These are phyloP conservation scores for Isatis tinctoria DNA, from an alignment of 345 rosid species.

Conservation along the genomic window DNA sequence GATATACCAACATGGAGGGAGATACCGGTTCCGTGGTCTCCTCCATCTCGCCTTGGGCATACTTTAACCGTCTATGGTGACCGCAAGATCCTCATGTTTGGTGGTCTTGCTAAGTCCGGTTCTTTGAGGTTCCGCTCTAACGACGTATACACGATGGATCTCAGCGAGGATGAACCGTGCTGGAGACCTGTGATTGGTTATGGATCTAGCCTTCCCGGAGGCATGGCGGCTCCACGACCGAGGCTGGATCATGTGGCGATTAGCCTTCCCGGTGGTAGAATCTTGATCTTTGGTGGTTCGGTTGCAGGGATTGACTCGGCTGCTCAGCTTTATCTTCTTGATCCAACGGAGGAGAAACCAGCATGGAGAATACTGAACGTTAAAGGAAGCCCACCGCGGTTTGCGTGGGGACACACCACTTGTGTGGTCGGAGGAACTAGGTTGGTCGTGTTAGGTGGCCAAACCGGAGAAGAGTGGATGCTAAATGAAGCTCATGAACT, in stretches of 20 bases:
- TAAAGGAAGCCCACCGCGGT: constrained; percentile 74
- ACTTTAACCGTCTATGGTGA: constrained; percentile 86
- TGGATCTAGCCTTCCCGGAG: constrained; percentile 68
- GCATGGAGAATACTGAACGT: constrained; percentile 85
- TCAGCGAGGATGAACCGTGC: constrained; percentile 81
- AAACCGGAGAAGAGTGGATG: constrained; percentile 98
- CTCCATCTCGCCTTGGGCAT: constrained; percentile 90
- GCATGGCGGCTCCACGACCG: constrained; percentile 74
- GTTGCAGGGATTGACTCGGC: constrained; percentile 91
- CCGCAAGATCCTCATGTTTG: constrained; percentile 84
- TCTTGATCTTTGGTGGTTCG: constrained; percentile 86
- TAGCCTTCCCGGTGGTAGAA: constrained; percentile 78
- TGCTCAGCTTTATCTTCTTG: constrained; percentile 81
- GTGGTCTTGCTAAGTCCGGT: constrained; percentile 86
- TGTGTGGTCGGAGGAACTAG: constrained; percentile 95
- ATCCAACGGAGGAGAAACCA: constrained; percentile 82
- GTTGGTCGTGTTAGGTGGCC: constrained; percentile 83
- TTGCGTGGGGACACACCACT: constrained; percentile 96
- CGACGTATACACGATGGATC: constrained; percentile 91
- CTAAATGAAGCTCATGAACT: constrained; percentile 86
- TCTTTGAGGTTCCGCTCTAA: constrained; percentile 85
- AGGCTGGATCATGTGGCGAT: constrained; percentile 92
- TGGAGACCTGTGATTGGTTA: constrained; percentile 77
- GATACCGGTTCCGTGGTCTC: constrained; percentile 86
- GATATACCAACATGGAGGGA: constrained; percentile 91